Conservation (phyloP, 768 basidiomycete species). For the Termitomyces sp. region DNA sequence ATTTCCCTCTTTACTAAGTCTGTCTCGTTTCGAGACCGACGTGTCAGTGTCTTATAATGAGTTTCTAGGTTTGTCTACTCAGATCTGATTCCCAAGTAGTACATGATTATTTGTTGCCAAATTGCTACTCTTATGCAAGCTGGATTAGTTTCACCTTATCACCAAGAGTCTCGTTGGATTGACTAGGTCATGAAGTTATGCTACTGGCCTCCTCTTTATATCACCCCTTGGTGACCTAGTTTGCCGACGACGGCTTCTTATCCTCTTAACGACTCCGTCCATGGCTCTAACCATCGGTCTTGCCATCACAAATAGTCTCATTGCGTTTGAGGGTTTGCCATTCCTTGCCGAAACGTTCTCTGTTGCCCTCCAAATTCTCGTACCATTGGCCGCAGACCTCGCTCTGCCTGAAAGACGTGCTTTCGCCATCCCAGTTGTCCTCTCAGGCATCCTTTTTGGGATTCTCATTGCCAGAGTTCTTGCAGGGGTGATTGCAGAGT, state of each 20-base stretch:
- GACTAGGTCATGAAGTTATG: constrained; percentile 63
- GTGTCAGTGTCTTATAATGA: constrained; percentile 32
- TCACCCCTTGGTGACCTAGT: constrained; percentile 82
- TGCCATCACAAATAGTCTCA: constrained; percentile 51
- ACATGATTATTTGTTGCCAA: constrained; percentile 19
- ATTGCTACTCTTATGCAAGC: constrained; percentile 66
- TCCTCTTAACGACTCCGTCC: constrained; percentile 52
- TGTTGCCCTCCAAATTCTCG: constrained; percentile 73
- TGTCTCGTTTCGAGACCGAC: too few species aligned
- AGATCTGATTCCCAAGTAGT: background rate
- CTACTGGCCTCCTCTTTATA: constrained; percentile 65
- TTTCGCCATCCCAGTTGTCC: constrained; percentile 68
- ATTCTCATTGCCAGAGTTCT: constrained; percentile 70
- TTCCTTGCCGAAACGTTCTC: constrained; percentile 66
- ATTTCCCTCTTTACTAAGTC: too few species aligned
- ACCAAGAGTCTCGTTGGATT: too few species aligned
- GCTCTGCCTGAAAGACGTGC: constrained; percentile 73
- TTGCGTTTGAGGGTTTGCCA: constrained; percentile 57
- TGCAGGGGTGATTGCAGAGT: constrained; percentile 70
- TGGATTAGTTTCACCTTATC: constrained; percentile 35
- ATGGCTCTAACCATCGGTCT: constrained; percentile 66
- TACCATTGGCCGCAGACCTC: constrained; percentile 75
- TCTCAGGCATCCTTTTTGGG: constrained; percentile 66
- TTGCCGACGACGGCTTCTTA: constrained; percentile 64
- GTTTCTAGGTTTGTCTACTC: constrained; percentile 27